Evolutionary conservation across 2,329 filamentous ascomycete species (phyloP), one percentile per base, ranked within the genome.

Genomic region (Thelonectria discophora): DNA sequence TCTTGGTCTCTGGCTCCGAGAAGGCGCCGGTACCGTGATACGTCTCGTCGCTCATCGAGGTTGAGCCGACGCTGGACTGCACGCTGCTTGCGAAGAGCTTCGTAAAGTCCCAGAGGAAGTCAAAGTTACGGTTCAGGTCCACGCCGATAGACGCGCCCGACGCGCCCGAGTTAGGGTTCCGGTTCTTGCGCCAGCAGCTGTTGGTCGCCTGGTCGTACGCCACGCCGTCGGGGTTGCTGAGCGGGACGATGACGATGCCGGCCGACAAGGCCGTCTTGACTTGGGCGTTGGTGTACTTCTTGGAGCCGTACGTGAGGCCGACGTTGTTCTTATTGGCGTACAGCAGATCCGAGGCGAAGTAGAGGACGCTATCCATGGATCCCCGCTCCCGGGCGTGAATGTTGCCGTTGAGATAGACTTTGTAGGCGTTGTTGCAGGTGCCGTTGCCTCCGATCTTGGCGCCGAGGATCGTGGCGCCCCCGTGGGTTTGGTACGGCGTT

Each of bases 351-450:
- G 81, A 76, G 43, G 85, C 77, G 76, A 83, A 86, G 76, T 84
- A 84, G 47, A 86, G 73, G n/a, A 86, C 74, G 65, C 82, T 80
- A 69, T 86, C 84, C 2, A 83, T 77, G 2, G 78, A 80, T 43
- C 83, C 83, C 24, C 84, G 79, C 71, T 86, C 84, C 20, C 83
- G 80, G 3, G 84, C 81, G 68, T 86, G 84, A 60, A 85, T 80
- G 27, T 75, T 81, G 32, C 79, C 80, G 53, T 81, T 82, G 55
- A 86, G 72, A 69, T 81, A 84, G 17, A 84, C 77, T 45, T 80
- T 77, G 70, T 46, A 63, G 13, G 81, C 80, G 13, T 78, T 76
- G 10, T 77, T 63, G 53, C 47, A 47, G 12, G 42, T 54, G 42
- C 57, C 48, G 12, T 20, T 52, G 21, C 61, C 80, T 18, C 81